A percentile compares a stretch with the other conserved stretches of the same genome.
Conservation (phyloP, 306 rosid species). For the Vachellia collinsii region DNA sequence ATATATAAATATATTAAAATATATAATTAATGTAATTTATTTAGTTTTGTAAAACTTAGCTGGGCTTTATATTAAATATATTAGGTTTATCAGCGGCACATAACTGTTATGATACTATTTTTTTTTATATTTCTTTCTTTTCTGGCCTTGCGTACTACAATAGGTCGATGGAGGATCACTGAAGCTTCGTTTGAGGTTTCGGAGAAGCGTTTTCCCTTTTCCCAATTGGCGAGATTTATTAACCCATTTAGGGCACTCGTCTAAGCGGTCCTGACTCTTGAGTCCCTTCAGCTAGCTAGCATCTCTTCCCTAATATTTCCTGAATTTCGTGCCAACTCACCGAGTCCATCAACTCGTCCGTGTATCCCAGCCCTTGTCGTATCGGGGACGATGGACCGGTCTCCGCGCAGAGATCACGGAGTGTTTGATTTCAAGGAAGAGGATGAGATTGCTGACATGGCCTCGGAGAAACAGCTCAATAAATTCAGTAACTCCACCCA, state of each 20-base stretch:
- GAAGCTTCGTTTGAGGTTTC: not conserved
- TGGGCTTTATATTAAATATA: too few species aligned
- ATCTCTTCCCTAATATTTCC: not conserved
- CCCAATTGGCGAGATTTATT: not conserved
- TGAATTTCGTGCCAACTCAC: slow-evolving; percentile 8
- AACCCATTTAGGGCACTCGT: slow-evolving; percentile 8
- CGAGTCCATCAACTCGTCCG: slow-evolving; percentile 31
- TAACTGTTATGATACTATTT: too few species aligned
- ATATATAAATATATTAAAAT: too few species aligned
- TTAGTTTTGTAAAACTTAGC: too few species aligned
- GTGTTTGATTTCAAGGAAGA: slow-evolving; percentile 59
- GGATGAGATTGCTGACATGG: slow-evolving; percentile 44
- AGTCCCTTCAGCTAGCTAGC: not conserved
- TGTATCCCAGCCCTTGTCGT: not conserved
- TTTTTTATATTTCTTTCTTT: too few species aligned
- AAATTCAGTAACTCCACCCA: slow-evolving; percentile 47
- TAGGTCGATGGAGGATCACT: too few species aligned
- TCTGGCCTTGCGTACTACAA: too few species aligned
- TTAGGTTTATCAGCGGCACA: too few species aligned
- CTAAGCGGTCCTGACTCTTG: not conserved
- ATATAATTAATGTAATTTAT: too few species aligned
- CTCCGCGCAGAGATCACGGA: slow-evolving; percentile 43
- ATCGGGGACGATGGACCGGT: slow-evolving; percentile 44
- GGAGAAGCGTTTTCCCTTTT: not conserved
- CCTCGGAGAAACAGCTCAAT: slow-evolving; percentile 30